phyloP scores from a whole-genome alignment of 371 early-diverging fungal species.

The Sporodiniella umbellata region DNA sequence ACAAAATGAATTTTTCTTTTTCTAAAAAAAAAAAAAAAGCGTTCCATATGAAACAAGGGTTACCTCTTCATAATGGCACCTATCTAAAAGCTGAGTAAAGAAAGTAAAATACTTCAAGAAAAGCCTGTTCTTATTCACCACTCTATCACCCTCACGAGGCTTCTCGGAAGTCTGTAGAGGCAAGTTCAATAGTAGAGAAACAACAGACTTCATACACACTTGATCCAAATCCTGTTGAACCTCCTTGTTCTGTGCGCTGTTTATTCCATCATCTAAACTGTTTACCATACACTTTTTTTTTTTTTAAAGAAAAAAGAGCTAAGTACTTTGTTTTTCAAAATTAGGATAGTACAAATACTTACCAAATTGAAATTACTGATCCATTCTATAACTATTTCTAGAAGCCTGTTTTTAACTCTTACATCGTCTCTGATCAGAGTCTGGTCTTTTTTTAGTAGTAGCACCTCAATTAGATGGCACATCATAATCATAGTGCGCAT shows the following conservation, averaged over 20 bases:
- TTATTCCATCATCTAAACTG: background rate
- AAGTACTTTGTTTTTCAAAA: background rate
- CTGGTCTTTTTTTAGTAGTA: slow-evolving; percentile 74
- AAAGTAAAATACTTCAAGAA: slow-evolving; percentile 84
- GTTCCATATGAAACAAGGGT: too few relatives aligned
- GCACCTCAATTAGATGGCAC: slow-evolving; percentile 77
- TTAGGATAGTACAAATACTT: slow-evolving; percentile 9
- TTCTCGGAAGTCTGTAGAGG: slow-evolving; percentile 74
- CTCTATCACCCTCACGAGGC: slow-evolving; percentile 52
- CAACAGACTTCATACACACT: slow-evolving; percentile 79
- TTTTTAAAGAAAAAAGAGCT: background rate
- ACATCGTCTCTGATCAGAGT: slow-evolving; percentile 81
- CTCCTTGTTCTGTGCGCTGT: slow-evolving; percentile 40
- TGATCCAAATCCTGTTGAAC: slow-evolving; percentile 77
- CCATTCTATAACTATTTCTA: slow-evolving; percentile 81
- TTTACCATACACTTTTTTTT: slow-evolving; percentile 15
- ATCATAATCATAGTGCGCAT: slow-evolving; percentile 78
- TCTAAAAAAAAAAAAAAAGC: too few relatives aligned
- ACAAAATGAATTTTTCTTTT: background rate
- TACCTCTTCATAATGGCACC: slow-evolving; percentile 64
- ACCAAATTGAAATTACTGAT: slow-evolving; percentile 69
- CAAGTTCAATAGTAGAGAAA: slow-evolving; percentile 68
- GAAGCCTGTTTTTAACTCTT: slow-evolving; percentile 72
- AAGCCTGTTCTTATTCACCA: slow-evolving; percentile 63
- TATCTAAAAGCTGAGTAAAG: slow-evolving; percentile 79